Base-by-base conservation (phyloP, 495 filamentous ascomycete species). In the Talaromyces thailandensis region DNA sequence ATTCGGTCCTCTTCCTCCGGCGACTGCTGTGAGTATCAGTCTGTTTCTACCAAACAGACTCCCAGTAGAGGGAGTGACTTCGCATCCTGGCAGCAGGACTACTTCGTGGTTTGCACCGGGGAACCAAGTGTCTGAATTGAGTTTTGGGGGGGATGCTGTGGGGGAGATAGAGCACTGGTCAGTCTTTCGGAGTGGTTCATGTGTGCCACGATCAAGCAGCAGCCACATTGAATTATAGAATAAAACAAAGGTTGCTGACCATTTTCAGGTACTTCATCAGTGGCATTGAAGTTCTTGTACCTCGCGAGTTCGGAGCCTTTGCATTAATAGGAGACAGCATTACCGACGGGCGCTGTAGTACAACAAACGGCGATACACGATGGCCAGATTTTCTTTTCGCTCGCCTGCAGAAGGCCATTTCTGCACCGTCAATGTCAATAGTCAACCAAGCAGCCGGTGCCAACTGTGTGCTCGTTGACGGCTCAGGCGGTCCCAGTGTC, bases 391-490 rank as follows among this genome's bases (percentile, higher is more conserved):
- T 86, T 0, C 73, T 91, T 16, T 71, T 87, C 23, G 75, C 76
- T 8, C 76, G 76, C 14, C 75, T 89, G 71, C 81, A 82, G 59
- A 67, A 76, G 29, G 63, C 78, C 64, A 69, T 73, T 16, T 67
- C 76, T 31, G 81, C 75, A 45, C 64, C 77, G 37, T 56, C 70
- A 28, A 80, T 89, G 40, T 75, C 79, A 4, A 76, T 90, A 16
- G 75, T 81, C 65, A 91, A 90, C 73, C 84, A 89, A 75, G 87
- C 86, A n/a, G 87, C 86, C 0, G 88, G 88, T 35, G 87, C 88
- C 43, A 90, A 91, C 74, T 75, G 84, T 3, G 78, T 90, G 1
- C 78, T 91, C 0, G 68, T 64, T 23, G 85, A 87, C 61, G 83
- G 86, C 3, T 75, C 86, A 0, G 55, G 55, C 12, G 88, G 88